These are phyloP conservation scores for Talaromyces trachyspermus DNA, from an alignment of 495 filamentous ascomycete genomes.

Conservation along the genomic window DNA sequence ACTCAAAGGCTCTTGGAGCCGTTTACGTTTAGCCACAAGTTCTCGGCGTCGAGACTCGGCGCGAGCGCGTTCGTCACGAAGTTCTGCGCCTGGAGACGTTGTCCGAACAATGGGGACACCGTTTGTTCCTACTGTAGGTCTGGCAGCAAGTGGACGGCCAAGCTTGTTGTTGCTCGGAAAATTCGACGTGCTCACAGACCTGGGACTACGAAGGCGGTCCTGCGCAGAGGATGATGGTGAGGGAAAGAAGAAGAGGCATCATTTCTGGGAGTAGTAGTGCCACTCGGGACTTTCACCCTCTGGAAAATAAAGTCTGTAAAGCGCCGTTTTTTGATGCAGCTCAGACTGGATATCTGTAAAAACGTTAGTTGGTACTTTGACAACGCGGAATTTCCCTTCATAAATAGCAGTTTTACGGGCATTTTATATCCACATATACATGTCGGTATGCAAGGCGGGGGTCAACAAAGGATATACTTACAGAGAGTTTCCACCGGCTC, in stretches of 20 bases:
- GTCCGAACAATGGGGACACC: slow-evolving; percentile 34
- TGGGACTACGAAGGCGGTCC: slow-evolving; percentile 24
- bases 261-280: slow-evolving; percentile 3
- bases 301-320: slow-evolving; percentile 45
- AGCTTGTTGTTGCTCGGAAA: slow-evolving; percentile 12
- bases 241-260: slow-evolving; percentile 14
- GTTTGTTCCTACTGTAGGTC: background rate
- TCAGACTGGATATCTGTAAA: slow-evolving; percentile 38
- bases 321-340: slow-evolving; percentile 40
- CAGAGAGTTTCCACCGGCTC: slow-evolving; percentile 50
- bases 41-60: slow-evolving; percentile 24
- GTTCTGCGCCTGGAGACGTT: slow-evolving; percentile 39
- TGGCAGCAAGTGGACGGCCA: slow-evolving; percentile 4
- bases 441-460: slow-evolving; percentile 14
- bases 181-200: slow-evolving; percentile 35
- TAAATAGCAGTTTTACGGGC: no score
- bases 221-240: slow-evolving; percentile 12
- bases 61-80: slow-evolving; percentile 30
- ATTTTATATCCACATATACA: no score
- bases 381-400: no score
- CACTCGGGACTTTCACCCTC: slow-evolving; percentile 24
- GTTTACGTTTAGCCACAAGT: slow-evolving; percentile 11
- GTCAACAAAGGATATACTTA: slow-evolving; percentile 28
- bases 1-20: slow-evolving; percentile 2
- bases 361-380: no score